Percentiles rank a stretch among this genome's conserved stretches.
Evolutionary conservation across 352 stramenopile genomes (phyloP).

Genomic region (Phytophthora pistaciae): DNA sequence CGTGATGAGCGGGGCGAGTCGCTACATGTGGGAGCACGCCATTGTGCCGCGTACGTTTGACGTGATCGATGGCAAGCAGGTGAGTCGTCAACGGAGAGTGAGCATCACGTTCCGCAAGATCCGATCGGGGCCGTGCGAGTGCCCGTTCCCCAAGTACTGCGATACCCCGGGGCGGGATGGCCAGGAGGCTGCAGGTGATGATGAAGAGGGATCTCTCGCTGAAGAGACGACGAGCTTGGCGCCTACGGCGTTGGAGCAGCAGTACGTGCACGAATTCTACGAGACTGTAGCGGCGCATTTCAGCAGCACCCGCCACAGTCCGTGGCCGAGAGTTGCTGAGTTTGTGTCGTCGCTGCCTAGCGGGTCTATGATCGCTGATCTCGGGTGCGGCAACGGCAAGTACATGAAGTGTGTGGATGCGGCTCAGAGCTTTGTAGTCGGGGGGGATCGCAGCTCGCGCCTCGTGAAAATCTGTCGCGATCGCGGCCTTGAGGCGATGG

Average conservation of each 20-base stretch:
- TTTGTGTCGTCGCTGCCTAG: constrained; percentile 70
- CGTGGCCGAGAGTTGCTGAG: constrained; percentile 76
- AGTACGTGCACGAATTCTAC: constrained; percentile 90
- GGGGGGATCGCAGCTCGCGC: constrained; percentile 72
- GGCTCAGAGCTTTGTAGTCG: constrained; percentile 56
- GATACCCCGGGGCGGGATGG: constrained; percentile 45
- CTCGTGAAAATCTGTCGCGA: constrained; percentile 74
- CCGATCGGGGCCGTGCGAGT: constrained; percentile 70
- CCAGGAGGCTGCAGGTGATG: constrained; percentile 11
- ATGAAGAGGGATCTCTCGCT: constrained; percentile 3
- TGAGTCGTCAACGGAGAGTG: constrained; percentile 71
- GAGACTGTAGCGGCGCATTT: constrained; percentile 87
- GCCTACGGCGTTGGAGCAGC: constrained; percentile 77
- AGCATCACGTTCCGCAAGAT: constrained; percentile 92
- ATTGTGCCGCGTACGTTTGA: constrained; percentile 88
- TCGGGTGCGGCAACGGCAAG: constrained; percentile 90
- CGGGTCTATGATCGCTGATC: constrained; percentile 79
- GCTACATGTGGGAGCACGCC: constrained; percentile 91
- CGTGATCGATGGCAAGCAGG: constrained; percentile 79
- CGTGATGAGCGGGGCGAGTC: constrained; percentile 85
- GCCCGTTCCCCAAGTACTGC: constrained; percentile 75
- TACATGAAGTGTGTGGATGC: constrained; percentile 88
- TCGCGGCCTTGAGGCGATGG: constrained; percentile 73
- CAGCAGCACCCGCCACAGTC: constrained; percentile 88
- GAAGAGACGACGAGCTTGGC: constrained; percentile 25